Evolutionary conservation across 257 asterid genomes (phyloP).

Genomic region (Coffea eugenioides): DNA sequence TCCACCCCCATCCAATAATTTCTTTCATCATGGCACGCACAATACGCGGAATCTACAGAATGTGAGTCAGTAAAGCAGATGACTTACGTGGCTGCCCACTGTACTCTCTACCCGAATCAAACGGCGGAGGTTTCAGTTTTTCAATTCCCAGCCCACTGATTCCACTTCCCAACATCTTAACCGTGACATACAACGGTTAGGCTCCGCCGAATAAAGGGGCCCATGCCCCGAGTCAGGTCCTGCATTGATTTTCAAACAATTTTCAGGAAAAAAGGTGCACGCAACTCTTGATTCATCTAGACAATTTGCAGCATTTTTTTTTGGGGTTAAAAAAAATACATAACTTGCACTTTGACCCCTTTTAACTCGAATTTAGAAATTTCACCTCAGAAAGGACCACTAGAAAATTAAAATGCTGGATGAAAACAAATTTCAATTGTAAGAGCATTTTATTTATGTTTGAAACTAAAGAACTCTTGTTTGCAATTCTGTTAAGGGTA

Average conservation of each 20-base stretch:
- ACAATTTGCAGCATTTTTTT: too few species aligned
- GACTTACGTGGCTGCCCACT: slow-evolving; percentile 40
- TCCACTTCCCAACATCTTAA: slow-evolving; percentile 1
- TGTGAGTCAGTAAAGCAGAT: slow-evolving; percentile 34
- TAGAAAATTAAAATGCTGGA: background rate
- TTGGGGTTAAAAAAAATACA: too few species aligned
- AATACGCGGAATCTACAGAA: slow-evolving; percentile 42
- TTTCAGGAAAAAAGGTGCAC: background rate
- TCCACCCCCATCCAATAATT: background rate
- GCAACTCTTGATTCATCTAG: too few species aligned
- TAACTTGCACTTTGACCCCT: slow-evolving; percentile 10
- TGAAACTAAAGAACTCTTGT: background rate
- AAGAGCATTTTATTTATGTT: background rate
- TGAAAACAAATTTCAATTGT: too few species aligned
- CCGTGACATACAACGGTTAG: too few species aligned
- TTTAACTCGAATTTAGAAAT: background rate
- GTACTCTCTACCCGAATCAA: slow-evolving; percentile 19
- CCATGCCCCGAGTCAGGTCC: background rate
- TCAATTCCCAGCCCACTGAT: slow-evolving; percentile 30
- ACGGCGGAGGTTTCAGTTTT: slow-evolving; percentile 36
- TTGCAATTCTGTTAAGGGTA: too few species aligned
- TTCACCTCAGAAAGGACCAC: background rate
- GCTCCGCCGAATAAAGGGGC: background rate
- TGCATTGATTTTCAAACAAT: background rate
- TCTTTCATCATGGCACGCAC: background rate